phyloP scores from a whole-genome alignment of 805 yeast genomes.

The Cyberlindnera xishuangbannaensis region DNA sequence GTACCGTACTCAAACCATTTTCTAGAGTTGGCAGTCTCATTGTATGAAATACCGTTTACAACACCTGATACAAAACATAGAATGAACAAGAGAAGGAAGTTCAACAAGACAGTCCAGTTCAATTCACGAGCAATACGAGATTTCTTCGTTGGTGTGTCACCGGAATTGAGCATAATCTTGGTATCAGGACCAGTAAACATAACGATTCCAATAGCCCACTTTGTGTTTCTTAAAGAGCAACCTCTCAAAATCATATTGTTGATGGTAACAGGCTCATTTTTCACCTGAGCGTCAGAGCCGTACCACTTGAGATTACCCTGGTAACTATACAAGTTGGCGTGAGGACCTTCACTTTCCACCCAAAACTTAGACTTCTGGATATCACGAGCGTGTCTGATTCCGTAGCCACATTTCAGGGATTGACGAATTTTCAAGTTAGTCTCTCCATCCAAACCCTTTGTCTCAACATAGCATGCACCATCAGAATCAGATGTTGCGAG shows the following conservation, averaged over 20 bases:
- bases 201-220: conserved; percentile 77
- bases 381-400: conserved; percentile 42
- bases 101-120: conserved; percentile 62
- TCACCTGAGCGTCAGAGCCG: conserved; percentile 32
- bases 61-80: conserved; percentile 67
- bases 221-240: conserved; percentile 71
- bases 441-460: conserved; percentile 79
- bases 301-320: conserved; percentile 62
- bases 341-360: conserved; percentile 83
- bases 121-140: conserved; percentile 70
- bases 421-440: conserved; percentile 74
- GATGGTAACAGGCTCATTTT: conserved; percentile 61
- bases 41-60: conserved; percentile 63
- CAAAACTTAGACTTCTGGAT: conserved; percentile 49
- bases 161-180: conserved; percentile 76
- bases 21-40: conserved; percentile 42
- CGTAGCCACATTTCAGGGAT: conserved; percentile 57
- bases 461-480: conserved; percentile 68
- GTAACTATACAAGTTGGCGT: conserved; percentile 68
- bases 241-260: conserved; percentile 71
- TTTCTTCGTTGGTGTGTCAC: conserved; percentile 71
- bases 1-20: conserved; percentile 66
- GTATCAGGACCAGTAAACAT: conserved; percentile 75
- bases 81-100: conserved; percentile 57
- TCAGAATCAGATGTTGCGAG: conserved; percentile 64